phyloP scores from a whole-genome alignment of 331 rosid genomes.

The Cydonia oblonga region DNA sequence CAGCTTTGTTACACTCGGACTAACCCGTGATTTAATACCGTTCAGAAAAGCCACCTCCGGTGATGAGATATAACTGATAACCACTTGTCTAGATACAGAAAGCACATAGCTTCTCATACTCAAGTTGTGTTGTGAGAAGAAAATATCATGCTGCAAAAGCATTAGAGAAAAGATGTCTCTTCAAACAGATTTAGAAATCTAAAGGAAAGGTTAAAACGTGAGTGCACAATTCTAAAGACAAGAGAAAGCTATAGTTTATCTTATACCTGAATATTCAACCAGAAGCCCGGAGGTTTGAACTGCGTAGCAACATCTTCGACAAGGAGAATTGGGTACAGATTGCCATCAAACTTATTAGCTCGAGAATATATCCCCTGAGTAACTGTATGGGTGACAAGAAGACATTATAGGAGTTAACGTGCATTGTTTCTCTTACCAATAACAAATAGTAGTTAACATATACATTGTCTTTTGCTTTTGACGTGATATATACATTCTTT shows the following conservation, averaged over 20 bases:
- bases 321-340: slow-evolving; percentile 9
- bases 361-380: slow-evolving; percentile 60
- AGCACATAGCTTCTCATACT: slow-evolving; percentile 61
- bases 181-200: not conserved
- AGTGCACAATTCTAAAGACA: not conserved
- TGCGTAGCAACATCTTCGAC: slow-evolving; percentile 17
- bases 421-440: not conserved
- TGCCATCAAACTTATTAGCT: slow-evolving; percentile 33
- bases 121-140: slow-evolving; percentile 58
- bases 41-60: slow-evolving; percentile 73
- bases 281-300: slow-evolving; percentile 26
- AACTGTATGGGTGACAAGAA: slow-evolving; percentile 44
- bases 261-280: slow-evolving; percentile 90
- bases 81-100: slow-evolving; percentile 28
- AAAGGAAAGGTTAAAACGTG: not conserved
- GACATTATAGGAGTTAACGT: not conserved
- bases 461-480: not conserved
- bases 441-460: not conserved
- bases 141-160: slow-evolving; percentile 60
- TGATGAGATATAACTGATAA: slow-evolving; percentile 63
- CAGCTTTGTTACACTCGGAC: slow-evolving; percentile 50
- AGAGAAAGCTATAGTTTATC: slow-evolving; percentile 1
- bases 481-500: not conserved
- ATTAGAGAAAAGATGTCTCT: slow-evolving; percentile 6
- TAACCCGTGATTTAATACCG: slow-evolving; percentile 42